Evolutionary conservation across 352 stramenopile species (phyloP).

Genomic region (Phytopythium oedochilum): DNA sequence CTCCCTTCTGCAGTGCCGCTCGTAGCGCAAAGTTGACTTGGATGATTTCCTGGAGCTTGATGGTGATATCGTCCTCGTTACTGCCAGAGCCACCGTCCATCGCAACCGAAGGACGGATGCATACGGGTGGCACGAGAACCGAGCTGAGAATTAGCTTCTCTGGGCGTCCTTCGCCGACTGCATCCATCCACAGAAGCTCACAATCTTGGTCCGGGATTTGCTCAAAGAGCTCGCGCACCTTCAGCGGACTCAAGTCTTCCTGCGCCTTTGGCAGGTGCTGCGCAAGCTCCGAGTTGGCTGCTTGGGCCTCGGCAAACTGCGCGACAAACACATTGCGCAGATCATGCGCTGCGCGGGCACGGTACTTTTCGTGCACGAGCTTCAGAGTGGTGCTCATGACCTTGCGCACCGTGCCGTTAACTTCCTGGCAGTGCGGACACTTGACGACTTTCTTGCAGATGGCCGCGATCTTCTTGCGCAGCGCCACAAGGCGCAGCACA

Average conservation of each 20-base stretch:
- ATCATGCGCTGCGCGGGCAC: slow-evolving; percentile 81
- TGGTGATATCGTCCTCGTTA: slow-evolving; percentile 99
- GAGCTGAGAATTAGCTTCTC: slow-evolving; percentile 98
- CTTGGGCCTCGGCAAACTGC: slow-evolving; percentile 73
- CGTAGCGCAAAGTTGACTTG: slow-evolving; percentile 97
- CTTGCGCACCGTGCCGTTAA: slow-evolving; percentile 99
- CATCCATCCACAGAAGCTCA: slow-evolving; percentile 97
- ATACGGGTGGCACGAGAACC: slow-evolving; percentile 97
- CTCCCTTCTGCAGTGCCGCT: slow-evolving; percentile 92
- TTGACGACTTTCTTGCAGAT: slow-evolving; percentile 96
- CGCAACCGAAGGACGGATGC: slow-evolving; percentile 97
- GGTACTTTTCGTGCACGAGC: slow-evolving; percentile 98
- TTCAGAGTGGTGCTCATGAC: slow-evolving; percentile 96
- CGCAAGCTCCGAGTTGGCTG: slow-evolving; percentile 81
- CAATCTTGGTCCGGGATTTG: slow-evolving; percentile 97
- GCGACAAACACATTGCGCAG: slow-evolving; percentile 82
- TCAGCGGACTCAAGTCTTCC: slow-evolving; percentile 88
- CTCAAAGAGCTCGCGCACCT: slow-evolving; percentile 93
- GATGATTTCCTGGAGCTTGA: slow-evolving; percentile 99
- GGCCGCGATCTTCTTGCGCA: slow-evolving; percentile 94
- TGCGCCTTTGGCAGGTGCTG: slow-evolving; percentile 84
- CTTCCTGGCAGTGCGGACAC: slow-evolving; percentile 94
- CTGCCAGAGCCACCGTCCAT: slow-evolving; percentile 95
- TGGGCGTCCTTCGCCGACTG: slow-evolving; percentile 85
- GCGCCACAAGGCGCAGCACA: slow-evolving; percentile 63